phyloP scores from a whole-genome alignment of 192 early-diverging fungal species.

The Umbelopsis sp. region DNA sequence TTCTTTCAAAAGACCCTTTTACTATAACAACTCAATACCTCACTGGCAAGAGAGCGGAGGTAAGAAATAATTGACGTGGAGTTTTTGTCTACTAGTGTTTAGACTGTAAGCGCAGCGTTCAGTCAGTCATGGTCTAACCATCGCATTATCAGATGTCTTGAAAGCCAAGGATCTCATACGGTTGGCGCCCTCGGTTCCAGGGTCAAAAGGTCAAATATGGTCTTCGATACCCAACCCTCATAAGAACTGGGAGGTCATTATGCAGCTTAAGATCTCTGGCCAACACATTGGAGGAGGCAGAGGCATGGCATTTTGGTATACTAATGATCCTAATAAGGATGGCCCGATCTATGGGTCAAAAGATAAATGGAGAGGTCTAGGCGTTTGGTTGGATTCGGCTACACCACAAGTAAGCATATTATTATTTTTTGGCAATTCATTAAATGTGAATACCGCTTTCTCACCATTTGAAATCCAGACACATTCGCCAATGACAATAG shows the following conservation, averaged over 20 bases:
- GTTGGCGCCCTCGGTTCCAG: constrained; percentile 63
- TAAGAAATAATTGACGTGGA: constrained; percentile 26
- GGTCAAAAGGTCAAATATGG: constrained; percentile 64
- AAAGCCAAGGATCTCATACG: constrained; percentile 54
- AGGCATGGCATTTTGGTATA: constrained; percentile 86
- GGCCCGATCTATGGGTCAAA: constrained; percentile 68
- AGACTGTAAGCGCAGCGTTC: not conserved
- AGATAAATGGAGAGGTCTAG: constrained; percentile 70
- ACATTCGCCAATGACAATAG: constrained; percentile 58
- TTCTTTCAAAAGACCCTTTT: constrained; percentile 61
- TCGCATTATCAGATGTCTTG: constrained; percentile 18
- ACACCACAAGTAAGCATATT: constrained; percentile 36
- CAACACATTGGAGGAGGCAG: constrained; percentile 64
- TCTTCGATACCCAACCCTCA: constrained; percentile 56
- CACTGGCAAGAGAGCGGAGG: constrained; percentile 55
- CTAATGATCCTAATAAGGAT: constrained; percentile 49
- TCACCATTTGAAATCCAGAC: constrained; percentile 21
- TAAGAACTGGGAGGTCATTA: constrained; percentile 73
- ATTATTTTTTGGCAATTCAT: not conserved
- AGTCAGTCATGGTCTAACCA: not conserved
- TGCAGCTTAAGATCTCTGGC: constrained; percentile 64
- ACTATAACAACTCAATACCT: constrained; percentile 49
- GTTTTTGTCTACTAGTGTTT: not conserved
- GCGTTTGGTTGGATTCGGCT: constrained; percentile 68
- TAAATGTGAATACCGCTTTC: no score